These are phyloP conservation scores for Talaromyces sp. DNA, from an alignment of 2,329 filamentous ascomycete genomes.

Conservation along the genomic window DNA sequence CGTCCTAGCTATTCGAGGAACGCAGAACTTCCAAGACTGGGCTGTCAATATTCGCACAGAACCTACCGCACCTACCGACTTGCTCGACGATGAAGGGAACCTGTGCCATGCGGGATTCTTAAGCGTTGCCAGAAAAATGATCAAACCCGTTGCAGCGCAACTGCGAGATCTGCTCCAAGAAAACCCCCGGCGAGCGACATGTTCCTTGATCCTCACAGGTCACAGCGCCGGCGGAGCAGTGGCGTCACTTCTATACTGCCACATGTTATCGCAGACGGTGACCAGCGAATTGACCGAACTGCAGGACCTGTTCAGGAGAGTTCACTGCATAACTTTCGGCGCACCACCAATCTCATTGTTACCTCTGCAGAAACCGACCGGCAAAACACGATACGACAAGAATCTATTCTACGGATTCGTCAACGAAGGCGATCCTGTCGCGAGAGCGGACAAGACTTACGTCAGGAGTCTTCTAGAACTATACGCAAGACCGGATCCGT, in stretches of 20 bases:
- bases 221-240: constrained; percentile 84
- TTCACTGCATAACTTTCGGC: constrained; percentile 86
- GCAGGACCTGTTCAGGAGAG: constrained; percentile 67
- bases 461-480: constrained; percentile 68
- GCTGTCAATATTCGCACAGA: constrained; percentile 72
- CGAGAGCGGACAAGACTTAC: constrained; percentile 71
- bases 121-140: constrained; percentile 69
- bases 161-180: constrained; percentile 68
- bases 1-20: constrained; percentile 79
- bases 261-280: constrained; percentile 58
- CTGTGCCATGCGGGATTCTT: constrained; percentile 79
- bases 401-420: constrained; percentile 75
- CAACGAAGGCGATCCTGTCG: constrained; percentile 82
- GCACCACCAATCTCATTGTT: constrained; percentile 71
- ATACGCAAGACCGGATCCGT: constrained; percentile 54
- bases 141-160: constrained; percentile 66
- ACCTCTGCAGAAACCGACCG: constrained; percentile 59
- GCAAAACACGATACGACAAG: constrained; percentile 51
- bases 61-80: constrained; percentile 62
- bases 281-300: constrained; percentile 67
- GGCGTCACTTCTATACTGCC: constrained; percentile 71
- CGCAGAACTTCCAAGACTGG: constrained; percentile 79
- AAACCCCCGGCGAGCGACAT: constrained; percentile 61
- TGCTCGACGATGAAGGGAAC: constrained; percentile 74
- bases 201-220: constrained; percentile 76